Conservation (phyloP, 805 yeast genomes). For the Metschnikowia amazonensis region DNA sequence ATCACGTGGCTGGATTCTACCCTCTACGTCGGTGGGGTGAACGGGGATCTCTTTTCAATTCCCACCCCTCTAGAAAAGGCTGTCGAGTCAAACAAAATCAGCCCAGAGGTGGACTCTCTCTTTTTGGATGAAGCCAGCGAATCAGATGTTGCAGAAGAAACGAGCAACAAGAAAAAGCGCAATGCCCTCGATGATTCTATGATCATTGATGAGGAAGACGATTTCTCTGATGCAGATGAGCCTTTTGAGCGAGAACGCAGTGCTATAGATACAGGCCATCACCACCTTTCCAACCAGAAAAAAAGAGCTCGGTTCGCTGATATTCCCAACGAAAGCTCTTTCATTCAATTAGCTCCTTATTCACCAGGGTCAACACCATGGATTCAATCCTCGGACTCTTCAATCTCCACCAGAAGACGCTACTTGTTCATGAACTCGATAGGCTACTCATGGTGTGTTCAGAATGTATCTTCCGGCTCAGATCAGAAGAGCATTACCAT, state of each 20-base stretch:
- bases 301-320: constrained; percentile 11
- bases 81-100: neutral
- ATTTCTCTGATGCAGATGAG: constrained; percentile 5
- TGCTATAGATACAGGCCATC: constrained; percentile 15
- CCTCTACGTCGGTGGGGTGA: constrained; percentile 41
- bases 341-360: constrained; percentile 50
- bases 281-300: constrained; percentile 4
- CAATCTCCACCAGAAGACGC: constrained; percentile 42
- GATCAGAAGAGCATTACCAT: constrained; percentile 71
- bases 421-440: constrained; percentile 75
- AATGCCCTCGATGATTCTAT: constrained; percentile 32
- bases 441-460: constrained; percentile 81
- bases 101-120: constrained; percentile 14
- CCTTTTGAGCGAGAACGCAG: constrained; percentile 5
- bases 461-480: constrained; percentile 21
- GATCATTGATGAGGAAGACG: constrained; percentile 24
- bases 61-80: constrained; percentile 5
- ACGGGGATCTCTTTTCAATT: constrained; percentile 35
- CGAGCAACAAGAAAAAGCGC: constrained; percentile 25
- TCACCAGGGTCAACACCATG: constrained; percentile 91
- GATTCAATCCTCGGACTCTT: constrained; percentile 36
- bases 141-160: constrained; percentile 11
- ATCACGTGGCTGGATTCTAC: constrained; percentile 26
- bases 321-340: neutral
- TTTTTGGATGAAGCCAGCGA: constrained; percentile 19